Evolutionary conservation across 257 asterid genomes (phyloP).

Genomic region (Salvia hispanica): DNA sequence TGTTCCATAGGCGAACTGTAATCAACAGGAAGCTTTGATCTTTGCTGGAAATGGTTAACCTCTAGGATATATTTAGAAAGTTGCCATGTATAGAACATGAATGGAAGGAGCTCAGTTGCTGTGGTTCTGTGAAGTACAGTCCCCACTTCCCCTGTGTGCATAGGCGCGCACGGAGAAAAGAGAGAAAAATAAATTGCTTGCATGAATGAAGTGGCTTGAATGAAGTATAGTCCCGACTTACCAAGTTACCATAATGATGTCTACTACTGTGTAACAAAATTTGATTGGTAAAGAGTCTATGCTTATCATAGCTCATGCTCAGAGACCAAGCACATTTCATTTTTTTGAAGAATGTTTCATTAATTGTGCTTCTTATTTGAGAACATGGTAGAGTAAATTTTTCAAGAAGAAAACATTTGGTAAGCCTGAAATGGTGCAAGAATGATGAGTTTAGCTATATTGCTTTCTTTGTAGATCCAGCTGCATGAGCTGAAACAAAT

Average conservation of each 20-base stretch:
- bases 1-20: neutral
- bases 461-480: conserved; percentile 45
- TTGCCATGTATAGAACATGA: no score
- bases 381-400: conserved; percentile 3
- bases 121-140: no score
- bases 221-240: no score
- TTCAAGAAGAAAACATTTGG: neutral
- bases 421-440: conserved; percentile 7
- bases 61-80: conserved; percentile 11
- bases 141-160: no score
- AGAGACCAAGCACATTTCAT: conserved; percentile 9
- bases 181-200: no score
- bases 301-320: conserved; percentile 14
- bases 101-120: no score
- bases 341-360: conserved; percentile 10
- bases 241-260: neutral
- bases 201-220: neutral
- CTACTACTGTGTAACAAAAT: no score
- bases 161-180: no score
- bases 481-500: conserved; percentile 35
- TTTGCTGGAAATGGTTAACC: conserved; percentile 16
- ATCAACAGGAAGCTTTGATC: conserved; percentile 4
- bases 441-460: conserved; percentile 15
- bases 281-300: neutral
- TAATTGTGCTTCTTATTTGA: conserved; percentile 20